Percentiles rank a stretch among this genome's conserved stretches.
phyloP scores from a whole-genome alignment of 768 basidiomycete genomes.

The Tricholoma matsutake region DNA sequence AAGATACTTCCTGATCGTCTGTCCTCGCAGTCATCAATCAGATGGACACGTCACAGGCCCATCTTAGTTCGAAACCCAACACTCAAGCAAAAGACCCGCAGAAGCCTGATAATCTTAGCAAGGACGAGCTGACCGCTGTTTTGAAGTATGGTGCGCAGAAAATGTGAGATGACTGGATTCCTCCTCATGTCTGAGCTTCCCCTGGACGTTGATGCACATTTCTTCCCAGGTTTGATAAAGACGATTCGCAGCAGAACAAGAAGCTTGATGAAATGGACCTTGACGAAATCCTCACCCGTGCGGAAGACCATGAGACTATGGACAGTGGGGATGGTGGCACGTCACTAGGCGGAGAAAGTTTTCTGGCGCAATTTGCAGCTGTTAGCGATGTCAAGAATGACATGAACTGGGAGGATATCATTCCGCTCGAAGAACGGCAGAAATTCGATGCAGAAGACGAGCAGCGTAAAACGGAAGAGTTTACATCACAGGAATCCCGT shows the following conservation, averaged over 20 bases:
- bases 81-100: conserved; percentile 58
- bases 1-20: conserved; percentile 9
- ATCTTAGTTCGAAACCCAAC: conserved; percentile 78
- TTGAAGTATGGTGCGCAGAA: conserved; percentile 99
- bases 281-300: conserved; percentile 94
- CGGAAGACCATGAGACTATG: conserved; percentile 96
- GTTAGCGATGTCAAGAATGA: conserved; percentile 99
- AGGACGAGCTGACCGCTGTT: conserved; percentile 95
- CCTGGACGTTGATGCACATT: background rate
- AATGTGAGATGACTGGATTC: conserved; percentile 55
- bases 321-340: conserved; percentile 80
- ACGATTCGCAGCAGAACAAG: conserved; percentile 87
- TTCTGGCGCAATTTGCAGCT: conserved; percentile 91
- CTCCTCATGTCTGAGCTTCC: background rate
- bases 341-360: conserved; percentile 96
- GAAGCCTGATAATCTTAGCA: conserved; percentile 84
- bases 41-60: conserved; percentile 98
- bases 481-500: conserved; percentile 63
- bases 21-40: conserved; percentile 86
- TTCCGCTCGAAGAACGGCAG: conserved; percentile 88
- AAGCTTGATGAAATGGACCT: conserved; percentile 99
- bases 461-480: conserved; percentile 68
- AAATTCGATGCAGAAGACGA: conserved; percentile 81
- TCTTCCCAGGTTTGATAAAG: conserved; percentile 87
- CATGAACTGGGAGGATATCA: conserved; percentile 99